Evolutionary conservation across 2,329 filamentous ascomycete species (phyloP), one percentile per base, ranked within the genome.

Genomic region (Epichloe gansuensis): DNA sequence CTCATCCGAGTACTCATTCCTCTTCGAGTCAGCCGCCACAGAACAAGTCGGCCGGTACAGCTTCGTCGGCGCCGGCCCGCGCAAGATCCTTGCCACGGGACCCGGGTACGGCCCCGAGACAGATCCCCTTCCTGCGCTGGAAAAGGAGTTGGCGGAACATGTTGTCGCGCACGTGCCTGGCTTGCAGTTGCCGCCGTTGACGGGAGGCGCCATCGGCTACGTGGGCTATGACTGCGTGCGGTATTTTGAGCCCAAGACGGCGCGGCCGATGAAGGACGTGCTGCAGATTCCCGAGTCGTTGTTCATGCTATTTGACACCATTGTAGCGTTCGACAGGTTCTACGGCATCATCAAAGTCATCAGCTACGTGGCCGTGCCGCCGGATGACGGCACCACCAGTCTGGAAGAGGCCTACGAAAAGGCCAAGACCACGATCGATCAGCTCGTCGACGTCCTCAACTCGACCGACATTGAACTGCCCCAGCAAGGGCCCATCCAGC

Each of bases 211-310:
- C 12, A 89, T 98, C 62, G 93, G 93, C 55, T 98, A 97, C 67
- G 89, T 97, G 5, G 91, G 91, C 51, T 98, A 98, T 65, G 93
- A 98, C 67, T 98, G 93, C 68, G 88, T 98, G 62, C 84, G 85
- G 64, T 97, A 97, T 71, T 98, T 98, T 61, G 93, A 98, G 75
- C 93, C 93, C 56, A 94, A 91, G 77, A 97, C 93, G n/a, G 84
- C 83, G 28, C 81, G 90, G 48, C 82, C 88, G 3, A 82, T 96
- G 75, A 85, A 93, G 69, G 93, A 98, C 69, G 79, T 94, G 34
- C 77, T 97, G 23, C 74, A 85, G 55, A 88, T 97, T 43, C 93
- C 93, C 0, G 93, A 98, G 75, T 91, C 88, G 54, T 75, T 97
- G 34, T 97, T 98, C 68, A 97, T 97, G 88, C 77, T 98, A 13